Base-by-base conservation (phyloP, 176 grass and related monocot genomes). In the Dendrocalamus sinicus region DNA sequence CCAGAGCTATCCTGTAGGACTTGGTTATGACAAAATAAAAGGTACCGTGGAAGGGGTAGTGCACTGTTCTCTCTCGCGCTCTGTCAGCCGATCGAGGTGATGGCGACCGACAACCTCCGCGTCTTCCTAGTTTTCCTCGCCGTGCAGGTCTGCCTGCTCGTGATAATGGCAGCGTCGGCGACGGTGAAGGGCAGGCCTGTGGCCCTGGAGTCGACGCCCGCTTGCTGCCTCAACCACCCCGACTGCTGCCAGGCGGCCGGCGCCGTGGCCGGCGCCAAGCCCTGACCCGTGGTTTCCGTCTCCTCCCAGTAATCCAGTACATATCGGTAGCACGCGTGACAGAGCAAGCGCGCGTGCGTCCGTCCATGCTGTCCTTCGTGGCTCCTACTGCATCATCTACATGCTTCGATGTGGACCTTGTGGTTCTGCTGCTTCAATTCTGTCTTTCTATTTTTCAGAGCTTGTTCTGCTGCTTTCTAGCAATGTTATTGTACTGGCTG, bases 161-260 rank as follows among this genome's bases (percentile, higher is more conserved):
- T 81, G 77, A 65, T 73, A 3, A 81, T 85, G 83, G 77, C 30
- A 1, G 40, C 88, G 52, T 35, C 52, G 16, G n/a, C 32, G 39
- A 72, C 16, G 16, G 88, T 63, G 83, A 52, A 89, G 51, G 71
- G 17, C 8, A 81, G 83, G n/a, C 43, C 71, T 9, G 0, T 62
- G 43, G 3, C 11, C 0, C 1, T 35, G 62, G 52, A 62, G 5
- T n/a, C 52, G 16, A 51, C 24, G 57, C 83, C 77, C 0, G 7
- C 4, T 9, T 89, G 83, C 71, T 89, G 88, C 71, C 8, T 51
- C 62, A 19, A 69, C 62, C 82, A 63, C 62, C 70, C 77, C 16
- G 88, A 85, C 0, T 85, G 82, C 32, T 89, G 83, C 70, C 12
- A 81, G 39, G 68, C 2, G 6, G 62, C 70, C 30, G 66, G 5